Percentiles rank a stretch among this genome's conserved stretches.
Conservation (phyloP, 129 eudicot genomes). For the Centrapalus pauciflorus region DNA sequence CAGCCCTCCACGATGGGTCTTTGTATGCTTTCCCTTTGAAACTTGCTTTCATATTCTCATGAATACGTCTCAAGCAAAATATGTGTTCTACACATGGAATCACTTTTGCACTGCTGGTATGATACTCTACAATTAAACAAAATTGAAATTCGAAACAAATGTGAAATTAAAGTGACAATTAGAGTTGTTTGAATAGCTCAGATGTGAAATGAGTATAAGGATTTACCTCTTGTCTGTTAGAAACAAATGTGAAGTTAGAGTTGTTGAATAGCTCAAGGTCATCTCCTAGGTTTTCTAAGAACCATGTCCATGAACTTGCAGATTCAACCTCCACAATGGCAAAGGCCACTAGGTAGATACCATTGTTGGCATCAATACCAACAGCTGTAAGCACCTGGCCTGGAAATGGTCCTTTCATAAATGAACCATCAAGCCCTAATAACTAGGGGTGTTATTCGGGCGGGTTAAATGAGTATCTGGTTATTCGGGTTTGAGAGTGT, state of each 20-base stretch:
- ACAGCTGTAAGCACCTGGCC: neutral
- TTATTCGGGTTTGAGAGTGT: too few species aligned
- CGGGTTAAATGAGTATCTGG: too few species aligned
- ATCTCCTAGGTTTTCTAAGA: neutral
- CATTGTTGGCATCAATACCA: too few species aligned
- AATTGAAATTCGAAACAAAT: neutral
- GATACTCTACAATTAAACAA: neutral
- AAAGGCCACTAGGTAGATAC: too few species aligned
- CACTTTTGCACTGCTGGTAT: neutral
- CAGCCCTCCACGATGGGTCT: too few species aligned
- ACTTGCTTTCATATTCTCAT: conserved; percentile 2
- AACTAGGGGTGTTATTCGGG: too few species aligned
- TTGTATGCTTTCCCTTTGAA: too few species aligned
- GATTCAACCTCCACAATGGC: too few species aligned
- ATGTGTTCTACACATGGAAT: neutral
- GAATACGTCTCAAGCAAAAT: neutral
- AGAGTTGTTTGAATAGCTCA: too few species aligned
- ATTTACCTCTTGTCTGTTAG: neutral
- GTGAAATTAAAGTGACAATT: neutral
- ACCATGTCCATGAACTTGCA: too few species aligned
- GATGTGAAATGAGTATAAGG: too few species aligned
- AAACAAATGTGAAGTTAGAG: neutral
- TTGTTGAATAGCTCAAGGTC: too few species aligned
- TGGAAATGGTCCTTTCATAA: neutral
- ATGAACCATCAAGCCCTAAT: neutral